Percentiles rank a stretch among this genome's conserved stretches.
Conservation (phyloP, 2,329 filamentous ascomycete species). For the Verticillium dahliae region DNA sequence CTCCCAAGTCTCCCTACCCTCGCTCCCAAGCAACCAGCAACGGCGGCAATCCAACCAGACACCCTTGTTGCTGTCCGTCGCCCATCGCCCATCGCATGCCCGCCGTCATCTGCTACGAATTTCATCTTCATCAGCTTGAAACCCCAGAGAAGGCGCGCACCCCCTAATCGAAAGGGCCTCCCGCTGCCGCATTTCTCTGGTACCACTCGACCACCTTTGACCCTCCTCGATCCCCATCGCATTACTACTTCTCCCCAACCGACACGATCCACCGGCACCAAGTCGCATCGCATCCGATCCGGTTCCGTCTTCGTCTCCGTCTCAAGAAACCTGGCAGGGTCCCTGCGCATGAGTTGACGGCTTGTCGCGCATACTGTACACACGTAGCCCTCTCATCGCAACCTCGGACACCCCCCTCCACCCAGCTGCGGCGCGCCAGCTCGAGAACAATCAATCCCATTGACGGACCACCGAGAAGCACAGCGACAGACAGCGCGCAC, state of each 20-base stretch:
- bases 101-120: conserved; percentile 2
- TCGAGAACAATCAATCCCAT: background rate
- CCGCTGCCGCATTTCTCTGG: background rate
- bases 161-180: background rate
- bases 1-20: background rate
- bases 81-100: background rate
- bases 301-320: background rate
- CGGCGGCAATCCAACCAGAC: background rate
- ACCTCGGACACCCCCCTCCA: background rate
- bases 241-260: background rate
- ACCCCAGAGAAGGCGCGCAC: background rate
- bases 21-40: background rate
- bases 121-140: conserved; percentile 5
- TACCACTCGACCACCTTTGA: background rate
- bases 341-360: background rate
- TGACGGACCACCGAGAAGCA: background rate
- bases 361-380: background rate
- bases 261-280: background rate
- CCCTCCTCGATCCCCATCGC: background rate
- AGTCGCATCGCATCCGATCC: background rate
- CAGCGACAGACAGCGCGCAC: background rate
- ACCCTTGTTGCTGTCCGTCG: background rate
- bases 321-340: background rate
- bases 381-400: background rate
- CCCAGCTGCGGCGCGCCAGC: background rate